These are phyloP conservation scores for Fonsecaea multimorphosa DNA, from an alignment of 2,329 filamentous ascomycete species.

Conservation along the genomic window DNA sequence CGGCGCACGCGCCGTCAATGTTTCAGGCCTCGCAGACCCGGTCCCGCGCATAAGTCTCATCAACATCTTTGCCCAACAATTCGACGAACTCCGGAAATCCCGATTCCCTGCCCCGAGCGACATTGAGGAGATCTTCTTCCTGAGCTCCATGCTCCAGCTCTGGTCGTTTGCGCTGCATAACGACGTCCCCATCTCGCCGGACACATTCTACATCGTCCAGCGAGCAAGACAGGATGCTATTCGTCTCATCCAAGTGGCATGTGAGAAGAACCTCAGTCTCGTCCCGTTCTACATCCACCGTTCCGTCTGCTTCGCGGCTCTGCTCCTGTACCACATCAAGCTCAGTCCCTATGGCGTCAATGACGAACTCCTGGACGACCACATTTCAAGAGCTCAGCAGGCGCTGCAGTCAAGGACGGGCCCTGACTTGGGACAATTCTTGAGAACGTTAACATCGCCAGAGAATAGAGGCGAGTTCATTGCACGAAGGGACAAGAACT, in stretches of 20 bases:
- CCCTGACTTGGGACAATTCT: slow-evolving; percentile 10
- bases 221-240: slow-evolving; percentile 23
- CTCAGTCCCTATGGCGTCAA: slow-evolving; percentile 20
- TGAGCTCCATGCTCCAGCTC: slow-evolving; percentile 27
- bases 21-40: slow-evolving; percentile 21
- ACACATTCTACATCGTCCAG: slow-evolving; percentile 17
- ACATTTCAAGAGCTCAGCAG: slow-evolving; percentile 19
- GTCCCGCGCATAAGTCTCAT: slow-evolving; percentile 24
- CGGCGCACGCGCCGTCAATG: slow-evolving; percentile 18
- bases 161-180: slow-evolving; percentile 28
- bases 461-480: slow-evolving; percentile 23
- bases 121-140: slow-evolving; percentile 26
- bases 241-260: slow-evolving; percentile 24
- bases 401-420: slow-evolving; percentile 9
- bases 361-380: slow-evolving; percentile 24
- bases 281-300: slow-evolving; percentile 25
- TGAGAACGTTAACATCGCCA: slow-evolving; percentile 16
- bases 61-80: slow-evolving; percentile 25
- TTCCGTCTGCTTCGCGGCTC: slow-evolving; percentile 26
- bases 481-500: slow-evolving; percentile 14
- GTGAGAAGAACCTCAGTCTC: slow-evolving; percentile 25
- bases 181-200: slow-evolving; percentile 22
- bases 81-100: slow-evolving; percentile 14
- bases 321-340: slow-evolving; percentile 27
- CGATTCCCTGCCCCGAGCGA: slow-evolving; percentile 17